Base-by-base conservation (phyloP, 2,329 filamentous ascomycete genomes). In the Juglanconis oblonga region DNA sequence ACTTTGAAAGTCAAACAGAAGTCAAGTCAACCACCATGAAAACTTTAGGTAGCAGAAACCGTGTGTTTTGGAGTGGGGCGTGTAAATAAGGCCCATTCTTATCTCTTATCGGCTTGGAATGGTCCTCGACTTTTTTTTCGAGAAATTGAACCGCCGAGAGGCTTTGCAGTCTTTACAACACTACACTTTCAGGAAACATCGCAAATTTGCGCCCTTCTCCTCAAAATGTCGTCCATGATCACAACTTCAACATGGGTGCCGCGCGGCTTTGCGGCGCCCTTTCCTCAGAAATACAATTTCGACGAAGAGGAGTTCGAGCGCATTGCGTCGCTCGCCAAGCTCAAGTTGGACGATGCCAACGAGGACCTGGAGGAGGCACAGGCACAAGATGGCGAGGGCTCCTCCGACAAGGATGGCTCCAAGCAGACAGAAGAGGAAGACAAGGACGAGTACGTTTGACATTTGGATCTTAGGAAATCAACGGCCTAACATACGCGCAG, bases 331-430 rank as follows among this genome's bases (percentile, higher is more conserved):
- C 80, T 92, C 65, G 89, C 89, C 35, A 87, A 89, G 73, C 79
- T 91, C 63, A 89, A 96, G 76, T 84, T 97, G 36, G 91, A 97
- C 70, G 95, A 98, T 76, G 95, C 95, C 32, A 89, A 94, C 70
- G 90, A 93, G 33, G 93, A 95, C 70, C 77, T 96, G 63, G 85
- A 89, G 66, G 87, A 90, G 67, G 92, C 92, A 10, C 80, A 86
- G 70, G 82, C 47, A 50, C 61, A 52, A 33, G 58, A 80, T 40
- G 73, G 74, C 58, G 70, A 69, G 66, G 67, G 58, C 13, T 52
- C 55, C 38, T 49, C 61, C 14, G 58, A 58, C 38, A 57, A 59
- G 33, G 67, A 61, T 13, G 58, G 59, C 24, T 66, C 53, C n/a
- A 55, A 50, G 38, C 36, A 73, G 35, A 64, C 51, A 2, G 64